Base-by-base conservation (phyloP, 768 basidiomycete species). In the Tephrocybe sp. region DNA sequence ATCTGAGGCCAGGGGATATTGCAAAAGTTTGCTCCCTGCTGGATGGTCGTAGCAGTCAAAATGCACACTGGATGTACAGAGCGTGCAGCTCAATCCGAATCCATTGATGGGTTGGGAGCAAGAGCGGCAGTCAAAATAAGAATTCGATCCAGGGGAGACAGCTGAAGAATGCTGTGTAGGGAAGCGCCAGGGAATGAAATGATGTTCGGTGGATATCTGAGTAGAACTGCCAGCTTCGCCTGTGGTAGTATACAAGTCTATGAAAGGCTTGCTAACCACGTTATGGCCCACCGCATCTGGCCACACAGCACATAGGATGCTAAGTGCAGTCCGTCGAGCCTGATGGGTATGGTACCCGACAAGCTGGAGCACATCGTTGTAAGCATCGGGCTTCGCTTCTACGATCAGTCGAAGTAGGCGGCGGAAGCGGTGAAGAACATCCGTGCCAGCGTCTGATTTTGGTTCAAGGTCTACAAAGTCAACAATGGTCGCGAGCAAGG, bases 41-140 rank as follows among this genome's bases (percentile, higher is more conserved):
- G 83, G 79, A 53, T 83, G 75, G 57, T 88, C 83, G 59, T 90
- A 91, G 69, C 91, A 94, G 56, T 85, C 82, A 51, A 90, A 81
- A 65, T 94, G 91, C 6, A 89, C 80, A 1, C 75, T 68, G 52
- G 82, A 86, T 63, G 79, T 73, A 66, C 90, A 91, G 43, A 85
- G 76, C 0, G 85, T 77, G 60, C 90, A 93, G 10, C 84, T 65
- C 5, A 94, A 69, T 4, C 84, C 86, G 60, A 88, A 89, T n/a
- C 84, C 89, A 36, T 65, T 62, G 38, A 92, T 78, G 11, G 66
- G 56, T 21, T 69, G 72, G 12, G 68, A 64, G 59, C 89, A 93
- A 14, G 74, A 75, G 11, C 74, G 71, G 61, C 90, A 93, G 28
- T 74, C 69, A 40, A 69, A 64, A 15, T 73, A 69, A 21, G 76